A percentile compares a stretch with the other conserved stretches of the same genome.
These are phyloP conservation scores for Zostera marina DNA, from an alignment of 116 monocot species.

Conservation along the genomic window DNA sequence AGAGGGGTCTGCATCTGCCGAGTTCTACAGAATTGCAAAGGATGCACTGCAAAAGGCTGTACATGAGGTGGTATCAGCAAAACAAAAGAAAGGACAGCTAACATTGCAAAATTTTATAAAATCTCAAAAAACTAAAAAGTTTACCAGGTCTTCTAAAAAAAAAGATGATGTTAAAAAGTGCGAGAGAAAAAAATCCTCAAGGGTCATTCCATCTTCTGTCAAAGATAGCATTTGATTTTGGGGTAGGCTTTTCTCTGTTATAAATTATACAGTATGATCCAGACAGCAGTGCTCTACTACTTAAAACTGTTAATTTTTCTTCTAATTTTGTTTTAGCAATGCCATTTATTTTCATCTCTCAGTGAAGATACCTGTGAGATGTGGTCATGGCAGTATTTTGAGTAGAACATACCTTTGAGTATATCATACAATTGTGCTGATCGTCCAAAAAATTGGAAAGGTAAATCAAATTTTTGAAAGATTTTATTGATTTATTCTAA, in stretches of 20 bases:
- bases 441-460: too few species aligned
- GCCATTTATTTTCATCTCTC: neutral
- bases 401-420: neutral
- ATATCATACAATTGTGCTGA: neutral
- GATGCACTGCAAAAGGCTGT: conserved; percentile 54
- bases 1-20: conserved; percentile 60
- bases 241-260: neutral
- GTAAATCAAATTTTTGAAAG: too few species aligned
- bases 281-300: neutral
- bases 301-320: neutral
- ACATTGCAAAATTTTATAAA: conserved; percentile 11
- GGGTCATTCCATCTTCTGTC: neutral
- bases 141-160: conserved; percentile 1
- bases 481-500: too few species aligned
- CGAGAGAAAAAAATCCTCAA: conserved; percentile 4
- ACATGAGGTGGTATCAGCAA: conserved; percentile 35
- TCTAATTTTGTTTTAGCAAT: conserved; percentile 2
- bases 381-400: neutral
- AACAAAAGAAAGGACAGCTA: conserved; percentile 22
- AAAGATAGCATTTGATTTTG: conserved; percentile 4
- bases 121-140: conserved; percentile 9
- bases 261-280: neutral
- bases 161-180: conserved; percentile 6
- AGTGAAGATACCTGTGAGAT: neutral
- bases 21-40: conserved; percentile 58